A percentile compares a stretch with the other conserved stretches of the same genome.
Conservation (phyloP, 306 rosid species). For the cucumber (Cucumis sativus) region DNA sequence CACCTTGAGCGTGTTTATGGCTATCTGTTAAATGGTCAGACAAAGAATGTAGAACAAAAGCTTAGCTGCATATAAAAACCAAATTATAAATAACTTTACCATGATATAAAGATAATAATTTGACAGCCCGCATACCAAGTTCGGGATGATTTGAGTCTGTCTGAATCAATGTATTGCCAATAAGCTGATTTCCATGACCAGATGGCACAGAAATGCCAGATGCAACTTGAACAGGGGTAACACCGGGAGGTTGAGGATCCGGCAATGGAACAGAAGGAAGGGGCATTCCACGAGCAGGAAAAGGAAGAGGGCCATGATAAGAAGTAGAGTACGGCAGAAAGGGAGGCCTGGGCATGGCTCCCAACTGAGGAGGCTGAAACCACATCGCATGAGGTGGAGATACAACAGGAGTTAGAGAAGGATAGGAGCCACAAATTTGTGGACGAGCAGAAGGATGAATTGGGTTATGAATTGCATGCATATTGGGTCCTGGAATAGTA, state of each 20-base stretch:
- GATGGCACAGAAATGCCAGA: conserved; percentile 16
- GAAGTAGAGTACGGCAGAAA: conserved; percentile 52
- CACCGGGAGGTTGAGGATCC: conserved; percentile 95
- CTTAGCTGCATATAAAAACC: background rate
- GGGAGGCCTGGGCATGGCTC: conserved; percentile 49
- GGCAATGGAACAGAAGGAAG: conserved; percentile 54
- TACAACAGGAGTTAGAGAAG: conserved; percentile 42
- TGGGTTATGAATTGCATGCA: conserved; percentile 28
- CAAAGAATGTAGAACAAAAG: background rate
- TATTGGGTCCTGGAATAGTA: conserved; percentile 31
- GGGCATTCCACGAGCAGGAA: conserved; percentile 51
- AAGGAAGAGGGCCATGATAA: conserved; percentile 57
- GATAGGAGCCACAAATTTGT: conserved; percentile 41
- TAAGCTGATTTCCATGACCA: conserved; percentile 22
- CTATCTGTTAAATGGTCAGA: conserved; percentile 24
- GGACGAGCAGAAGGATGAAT: conserved; percentile 30
- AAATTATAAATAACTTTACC: background rate
- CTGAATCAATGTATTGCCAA: conserved; percentile 37
- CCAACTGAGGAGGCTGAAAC: conserved; percentile 68
- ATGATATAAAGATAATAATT: background rate
- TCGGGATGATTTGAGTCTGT: conserved; percentile 33
- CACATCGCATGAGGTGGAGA: conserved; percentile 63
- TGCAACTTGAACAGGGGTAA: conserved; percentile 47
- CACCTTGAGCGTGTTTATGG: conserved; percentile 26
- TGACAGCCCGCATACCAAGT: conserved; percentile 31